Evolutionary conservation across 202 grass and related monocot species (phyloP).

Genomic region (Carex arenaria): DNA sequence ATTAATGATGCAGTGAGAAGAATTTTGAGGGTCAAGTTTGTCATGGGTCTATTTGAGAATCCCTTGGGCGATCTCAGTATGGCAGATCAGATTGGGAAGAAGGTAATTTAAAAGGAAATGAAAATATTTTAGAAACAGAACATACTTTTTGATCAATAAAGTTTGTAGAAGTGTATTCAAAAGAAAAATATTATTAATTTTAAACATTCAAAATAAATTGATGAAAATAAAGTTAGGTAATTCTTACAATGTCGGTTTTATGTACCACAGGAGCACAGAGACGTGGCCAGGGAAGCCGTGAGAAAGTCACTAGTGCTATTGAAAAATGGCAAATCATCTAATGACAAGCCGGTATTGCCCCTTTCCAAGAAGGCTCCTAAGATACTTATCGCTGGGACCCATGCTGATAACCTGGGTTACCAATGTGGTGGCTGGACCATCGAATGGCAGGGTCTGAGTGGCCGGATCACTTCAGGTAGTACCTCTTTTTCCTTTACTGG

Average conservation of each 20-base stretch:
- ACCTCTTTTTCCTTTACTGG: not conserved
- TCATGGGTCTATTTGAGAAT: conserved; percentile 90
- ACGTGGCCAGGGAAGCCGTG: conserved; percentile 77
- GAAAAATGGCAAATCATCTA: conserved; percentile 57
- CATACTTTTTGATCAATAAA: not conserved
- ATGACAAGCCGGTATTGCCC: conserved; percentile 45
- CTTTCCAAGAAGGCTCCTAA: conserved; percentile 68
- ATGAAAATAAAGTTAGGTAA: not conserved
- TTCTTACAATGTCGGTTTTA: not conserved
- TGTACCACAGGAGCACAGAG: conserved; percentile 58
- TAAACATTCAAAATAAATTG: not conserved
- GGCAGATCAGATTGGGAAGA: conserved; percentile 67
- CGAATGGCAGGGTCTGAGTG: conserved; percentile 64
- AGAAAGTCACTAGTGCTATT: conserved; percentile 82
- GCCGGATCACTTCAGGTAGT: conserved; percentile 44
- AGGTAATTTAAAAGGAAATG: conserved; percentile 24
- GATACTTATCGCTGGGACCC: conserved; percentile 71
- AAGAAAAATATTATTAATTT: not conserved
- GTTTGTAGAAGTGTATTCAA: not conserved
- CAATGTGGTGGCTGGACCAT: conserved; percentile 97
- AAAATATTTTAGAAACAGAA: not conserved
- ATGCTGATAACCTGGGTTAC: conserved; percentile 88
- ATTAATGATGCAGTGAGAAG: conserved; percentile 83
- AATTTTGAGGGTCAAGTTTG: conserved; percentile 86
- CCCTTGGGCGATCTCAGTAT: conserved; percentile 46